A percentile compares a stretch with the other conserved stretches of the same genome.
These are phyloP conservation scores for Talaromyces rugulosus DNA, from an alignment of 2,329 filamentous ascomycete genomes.

Conservation along the genomic window DNA sequence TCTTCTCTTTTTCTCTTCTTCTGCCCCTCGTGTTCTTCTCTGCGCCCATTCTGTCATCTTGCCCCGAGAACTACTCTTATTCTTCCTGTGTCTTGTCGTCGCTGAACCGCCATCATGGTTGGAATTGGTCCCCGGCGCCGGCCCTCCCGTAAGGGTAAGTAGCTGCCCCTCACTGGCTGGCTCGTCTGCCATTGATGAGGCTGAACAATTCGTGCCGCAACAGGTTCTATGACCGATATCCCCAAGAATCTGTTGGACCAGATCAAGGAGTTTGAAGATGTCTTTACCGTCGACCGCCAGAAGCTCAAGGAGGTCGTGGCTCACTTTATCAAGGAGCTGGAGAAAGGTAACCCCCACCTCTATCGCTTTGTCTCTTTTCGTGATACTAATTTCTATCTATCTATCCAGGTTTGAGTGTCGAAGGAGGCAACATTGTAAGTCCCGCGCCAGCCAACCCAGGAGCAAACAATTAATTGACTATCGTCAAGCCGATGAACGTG, in stretches of 20 bases:
- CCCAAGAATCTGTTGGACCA: constrained; percentile 77
- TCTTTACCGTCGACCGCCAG: constrained; percentile 70
- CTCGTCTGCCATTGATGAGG: not conserved
- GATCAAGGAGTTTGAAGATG: constrained; percentile 76
- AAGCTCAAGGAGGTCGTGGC: constrained; percentile 88
- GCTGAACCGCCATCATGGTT: constrained; percentile 51
- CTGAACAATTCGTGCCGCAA: not conserved
- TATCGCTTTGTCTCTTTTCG: not conserved
- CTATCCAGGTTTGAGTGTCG: constrained; percentile 66
- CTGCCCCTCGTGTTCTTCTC: constrained; percentile 5
- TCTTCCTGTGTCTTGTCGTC: not conserved
- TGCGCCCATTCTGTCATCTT: not conserved
- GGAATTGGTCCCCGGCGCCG: constrained; percentile 60
- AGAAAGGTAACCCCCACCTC: constrained; percentile 61
- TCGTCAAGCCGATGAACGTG: constrained; percentile 82
- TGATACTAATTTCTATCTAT: constrained; percentile 4
- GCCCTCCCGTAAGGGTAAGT: constrained; percentile 71
- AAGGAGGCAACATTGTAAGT: constrained; percentile 89
- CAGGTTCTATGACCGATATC: constrained; percentile 87
- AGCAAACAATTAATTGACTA: not conserved
- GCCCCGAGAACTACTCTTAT: not conserved
- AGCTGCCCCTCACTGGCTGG: constrained; percentile 7
- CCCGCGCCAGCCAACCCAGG: not conserved
- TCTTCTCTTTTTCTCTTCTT: constrained; percentile 1
- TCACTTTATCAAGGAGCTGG: constrained; percentile 84